Conservation (phyloP, 2,329 filamentous ascomycete genomes). For the Tolypocladium sp. region DNA sequence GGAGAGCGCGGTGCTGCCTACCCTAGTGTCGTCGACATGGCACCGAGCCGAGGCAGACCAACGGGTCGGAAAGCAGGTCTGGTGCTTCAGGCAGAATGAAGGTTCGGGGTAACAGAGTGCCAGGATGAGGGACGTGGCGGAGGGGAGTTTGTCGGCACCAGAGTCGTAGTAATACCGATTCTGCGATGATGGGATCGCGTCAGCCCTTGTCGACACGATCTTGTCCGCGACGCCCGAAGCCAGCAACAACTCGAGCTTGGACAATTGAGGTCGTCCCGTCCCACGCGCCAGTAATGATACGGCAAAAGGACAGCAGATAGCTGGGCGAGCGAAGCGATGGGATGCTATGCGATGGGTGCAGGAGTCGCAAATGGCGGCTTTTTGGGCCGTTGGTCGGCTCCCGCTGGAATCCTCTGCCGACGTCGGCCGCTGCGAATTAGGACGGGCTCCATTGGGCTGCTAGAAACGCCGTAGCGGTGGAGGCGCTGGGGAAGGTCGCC, state of each 20-base stretch:
- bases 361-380: neutral
- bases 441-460: neutral
- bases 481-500: neutral
- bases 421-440: slow-evolving; percentile 3
- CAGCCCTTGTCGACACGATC: neutral
- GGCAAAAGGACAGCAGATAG: neutral
- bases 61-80: neutral
- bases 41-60: neutral
- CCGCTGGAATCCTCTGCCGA: slow-evolving; percentile 2
- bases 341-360: neutral
- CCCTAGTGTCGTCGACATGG: slow-evolving; percentile 28
- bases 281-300: neutral
- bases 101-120: neutral
- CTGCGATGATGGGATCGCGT: neutral
- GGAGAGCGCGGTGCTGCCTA: slow-evolving; percentile 10
- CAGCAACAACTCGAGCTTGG: neutral
- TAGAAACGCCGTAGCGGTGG: neutral
- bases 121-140: neutral
- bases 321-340: neutral
- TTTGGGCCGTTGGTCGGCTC: neutral
- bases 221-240: neutral
- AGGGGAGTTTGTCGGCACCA: neutral
- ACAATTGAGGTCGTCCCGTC: neutral
- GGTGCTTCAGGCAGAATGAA: neutral
- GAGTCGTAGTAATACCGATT: neutral